A percentile compares a stretch with the other conserved stretches of the same genome.
Evolutionary conservation across 2,329 filamentous ascomycete genomes (phyloP).

Genomic region (Ambrosiella xylebori): DNA sequence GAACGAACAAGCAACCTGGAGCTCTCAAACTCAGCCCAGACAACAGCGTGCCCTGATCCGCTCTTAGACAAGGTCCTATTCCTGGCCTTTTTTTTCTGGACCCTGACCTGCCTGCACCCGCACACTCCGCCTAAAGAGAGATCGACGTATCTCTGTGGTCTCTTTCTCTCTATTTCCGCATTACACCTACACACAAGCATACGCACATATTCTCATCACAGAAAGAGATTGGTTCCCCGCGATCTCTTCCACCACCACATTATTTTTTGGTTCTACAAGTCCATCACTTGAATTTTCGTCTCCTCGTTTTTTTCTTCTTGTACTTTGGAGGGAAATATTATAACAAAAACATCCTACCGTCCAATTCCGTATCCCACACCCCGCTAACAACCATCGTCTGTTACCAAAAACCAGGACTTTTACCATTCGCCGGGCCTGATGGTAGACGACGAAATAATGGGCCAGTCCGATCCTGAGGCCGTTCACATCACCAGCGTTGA

Average conservation of each 20-base stretch:
- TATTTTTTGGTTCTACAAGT: too few relatives aligned
- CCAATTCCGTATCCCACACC: neutral
- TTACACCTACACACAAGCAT: neutral
- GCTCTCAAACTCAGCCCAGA: too few relatives aligned
- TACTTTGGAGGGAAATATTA: too few relatives aligned
- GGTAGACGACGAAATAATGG: slow-evolving; percentile 9
- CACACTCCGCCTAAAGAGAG: neutral
- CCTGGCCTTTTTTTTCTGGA: neutral
- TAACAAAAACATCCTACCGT: too few relatives aligned
- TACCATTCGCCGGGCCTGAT: slow-evolving; percentile 7
- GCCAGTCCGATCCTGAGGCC: slow-evolving; percentile 7
- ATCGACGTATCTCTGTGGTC: neutral
- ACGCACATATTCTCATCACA: too few relatives aligned
- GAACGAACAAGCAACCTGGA: too few relatives aligned
- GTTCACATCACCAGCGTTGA: slow-evolving; percentile 7
- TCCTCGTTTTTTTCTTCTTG: too few relatives aligned
- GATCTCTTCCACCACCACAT: too few relatives aligned
- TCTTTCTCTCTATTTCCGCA: neutral
- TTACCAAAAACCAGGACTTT: slow-evolving; percentile 3
- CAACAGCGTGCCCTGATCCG: too few relatives aligned
- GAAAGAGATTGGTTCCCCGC: too few relatives aligned
- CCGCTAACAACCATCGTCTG: neutral
- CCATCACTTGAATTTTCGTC: too few relatives aligned
- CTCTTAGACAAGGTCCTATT: neutral
- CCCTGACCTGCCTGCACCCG: neutral